Evolutionary conservation across 257 asterid genomes (phyloP).

Genomic region (Solanum bulbocastanum): DNA sequence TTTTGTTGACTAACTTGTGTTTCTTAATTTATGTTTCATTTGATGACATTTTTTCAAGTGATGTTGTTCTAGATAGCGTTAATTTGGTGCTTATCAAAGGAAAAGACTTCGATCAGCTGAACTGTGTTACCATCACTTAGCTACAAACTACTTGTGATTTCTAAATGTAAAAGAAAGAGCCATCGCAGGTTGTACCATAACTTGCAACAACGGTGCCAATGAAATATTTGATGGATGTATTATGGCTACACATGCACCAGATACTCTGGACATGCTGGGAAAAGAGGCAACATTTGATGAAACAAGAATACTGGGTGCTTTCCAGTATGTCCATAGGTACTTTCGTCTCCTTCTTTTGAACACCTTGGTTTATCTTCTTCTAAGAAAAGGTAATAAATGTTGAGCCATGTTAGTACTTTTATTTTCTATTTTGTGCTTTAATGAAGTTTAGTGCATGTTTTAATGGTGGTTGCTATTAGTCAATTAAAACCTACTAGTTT

Average conservation of each 20-base stretch:
- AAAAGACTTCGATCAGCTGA: background rate
- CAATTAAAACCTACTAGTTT: background rate
- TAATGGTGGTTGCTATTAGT: no score
- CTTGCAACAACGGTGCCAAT: conserved; percentile 34
- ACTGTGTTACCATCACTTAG: background rate
- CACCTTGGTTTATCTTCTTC: background rate
- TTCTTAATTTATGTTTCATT: no score
- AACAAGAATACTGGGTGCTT: conserved; percentile 63
- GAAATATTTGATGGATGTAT: conserved; percentile 52
- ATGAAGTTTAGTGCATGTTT: no score
- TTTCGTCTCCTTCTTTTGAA: background rate
- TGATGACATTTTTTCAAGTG: no score
- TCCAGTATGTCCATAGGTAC: conserved; percentile 72
- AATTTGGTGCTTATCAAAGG: background rate
- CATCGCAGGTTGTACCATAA: conserved; percentile 49
- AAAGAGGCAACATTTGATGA: conserved; percentile 58
- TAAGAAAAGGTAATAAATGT: no score
- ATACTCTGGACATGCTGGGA: conserved; percentile 59
- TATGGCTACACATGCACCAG: conserved; percentile 72
- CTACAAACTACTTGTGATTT: no score
- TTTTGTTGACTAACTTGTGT: no score
- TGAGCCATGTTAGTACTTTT: no score
- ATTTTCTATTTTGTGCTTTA: no score
- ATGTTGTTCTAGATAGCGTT: background rate
- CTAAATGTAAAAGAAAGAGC: background rate